Percentiles rank a stretch among this genome's conserved stretches.
Conservation (phyloP, 2,329 filamentous ascomycete genomes). For the Ophioceras dolichostomum region DNA sequence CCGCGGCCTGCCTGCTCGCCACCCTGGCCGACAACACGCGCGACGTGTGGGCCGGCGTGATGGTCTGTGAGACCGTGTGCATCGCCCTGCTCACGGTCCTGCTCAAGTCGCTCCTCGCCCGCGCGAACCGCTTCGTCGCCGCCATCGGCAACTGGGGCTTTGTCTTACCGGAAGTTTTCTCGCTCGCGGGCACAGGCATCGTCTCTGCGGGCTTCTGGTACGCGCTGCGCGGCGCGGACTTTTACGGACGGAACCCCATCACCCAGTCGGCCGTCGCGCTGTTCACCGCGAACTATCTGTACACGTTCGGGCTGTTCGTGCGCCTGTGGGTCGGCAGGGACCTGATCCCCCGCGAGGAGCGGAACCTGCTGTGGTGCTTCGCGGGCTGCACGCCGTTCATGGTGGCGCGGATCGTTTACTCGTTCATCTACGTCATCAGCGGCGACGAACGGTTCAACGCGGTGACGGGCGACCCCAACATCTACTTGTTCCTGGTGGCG, state of each 20-base stretch:
- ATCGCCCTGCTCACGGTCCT: constrained; percentile 14
- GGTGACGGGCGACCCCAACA: constrained; percentile 11
- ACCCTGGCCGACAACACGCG: constrained; percentile 10
- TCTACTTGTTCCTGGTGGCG: constrained; percentile 17
- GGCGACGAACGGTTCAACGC: constrained; percentile 5
- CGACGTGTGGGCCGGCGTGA: constrained; percentile 9
- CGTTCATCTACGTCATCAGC: constrained; percentile 11
- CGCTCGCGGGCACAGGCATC: constrained; percentile 4
- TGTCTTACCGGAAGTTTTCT: constrained; percentile 4
- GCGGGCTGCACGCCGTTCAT: constrained; percentile 14
- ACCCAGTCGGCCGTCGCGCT: constrained; percentile 4
- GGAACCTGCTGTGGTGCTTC: constrained; percentile 15
- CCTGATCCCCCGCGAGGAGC: constrained; percentile 10
- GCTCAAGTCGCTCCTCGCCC: constrained; percentile 1
- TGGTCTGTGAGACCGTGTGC: constrained; percentile 17
- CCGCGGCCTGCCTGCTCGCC: constrained; percentile 12
- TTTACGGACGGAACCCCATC: constrained; percentile 3
- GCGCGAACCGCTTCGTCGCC: constrained; percentile 7
- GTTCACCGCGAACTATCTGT: constrained; percentile 4
- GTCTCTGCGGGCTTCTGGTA: constrained; percentile 7
- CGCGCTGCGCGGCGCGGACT: constrained; percentile 2
- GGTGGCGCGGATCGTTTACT: constrained; percentile 14
- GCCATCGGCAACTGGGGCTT: constrained; percentile 8
- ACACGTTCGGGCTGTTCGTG: constrained; percentile 7
- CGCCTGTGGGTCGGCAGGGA: constrained; percentile 5